Evolutionary conservation across 805 yeast genomes (phyloP), one percentile per base, ranked within the genome.

Genomic region (Scheffersomyces ergatensis): DNA sequence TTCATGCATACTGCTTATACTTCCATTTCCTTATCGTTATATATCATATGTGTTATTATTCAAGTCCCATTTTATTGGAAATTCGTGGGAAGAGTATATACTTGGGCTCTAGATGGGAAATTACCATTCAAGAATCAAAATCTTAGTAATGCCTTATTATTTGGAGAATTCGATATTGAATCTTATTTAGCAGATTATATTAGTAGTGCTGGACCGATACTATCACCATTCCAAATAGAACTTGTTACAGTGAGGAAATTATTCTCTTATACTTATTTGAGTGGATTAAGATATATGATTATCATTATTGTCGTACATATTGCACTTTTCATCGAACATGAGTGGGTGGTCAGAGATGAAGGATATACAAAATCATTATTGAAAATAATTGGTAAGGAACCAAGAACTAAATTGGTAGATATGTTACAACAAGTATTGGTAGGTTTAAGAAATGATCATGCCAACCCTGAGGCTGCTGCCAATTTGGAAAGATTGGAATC

Each of bases 291-390:
- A 12, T 72, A 72, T 42, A 59, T 80, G 3, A 9, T 71, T 1
- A 53, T 70, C 20, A 62, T 72, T 16, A 58, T 74, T 2, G 41
- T 72, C 3, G 57, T 74, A 19, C 72, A 68, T 42, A 46, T 77
- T 14, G 73, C 78, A 4, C 42, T 80, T 5, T 76, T 78, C 53
- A 65, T 81, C 17, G 80, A 76, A 45, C 85, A 83, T 54, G 89
- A 84, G 49, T 80, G 85, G 79, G 83, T 85, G 13, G 77, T 78
- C 1, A 66, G 80, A 40, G 95, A 85, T 56, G 80, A 81, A 36
- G 89, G 88, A 0, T 83, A 82, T 56, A 59, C 67, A 21, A 80
- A 78, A 53, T 70, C 83, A 55, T 64, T 85, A 14, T 57, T 72
- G 39, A 77, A 70, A 46, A 76, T 74, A 43, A 76, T 85, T 34